These are phyloP conservation scores for Neurospora sp. DNA, from an alignment of 495 filamentous ascomycete species.

Conservation along the genomic window DNA sequence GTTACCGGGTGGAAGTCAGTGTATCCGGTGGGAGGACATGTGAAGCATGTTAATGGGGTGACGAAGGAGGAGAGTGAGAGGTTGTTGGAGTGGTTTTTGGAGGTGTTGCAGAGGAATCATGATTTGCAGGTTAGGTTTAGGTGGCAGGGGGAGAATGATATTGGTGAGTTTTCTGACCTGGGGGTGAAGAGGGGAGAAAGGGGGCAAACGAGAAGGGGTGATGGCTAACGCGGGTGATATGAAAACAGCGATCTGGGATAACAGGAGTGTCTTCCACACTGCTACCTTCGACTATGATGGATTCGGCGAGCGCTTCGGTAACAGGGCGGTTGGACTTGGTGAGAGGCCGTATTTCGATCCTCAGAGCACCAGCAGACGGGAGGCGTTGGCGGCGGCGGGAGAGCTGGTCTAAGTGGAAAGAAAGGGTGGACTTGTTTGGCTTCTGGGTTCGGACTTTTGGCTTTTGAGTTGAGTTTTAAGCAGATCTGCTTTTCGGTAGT, in stretches of 20 bases:
- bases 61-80: constrained; percentile 49
- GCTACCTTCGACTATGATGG: constrained; percentile 57
- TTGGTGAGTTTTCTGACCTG: constrained; percentile 24
- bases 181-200: too few species aligned
- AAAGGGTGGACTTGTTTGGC: too few species aligned
- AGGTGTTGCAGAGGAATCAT: constrained; percentile 59
- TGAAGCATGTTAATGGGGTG: constrained; percentile 55
- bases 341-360: constrained; percentile 58
- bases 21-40: constrained; percentile 54
- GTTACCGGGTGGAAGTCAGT: constrained; percentile 65
- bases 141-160: constrained; percentile 51
- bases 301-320: constrained; percentile 50
- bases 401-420: neutral
- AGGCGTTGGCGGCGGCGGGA: constrained; percentile 29
- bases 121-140: constrained; percentile 61
- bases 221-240: too few species aligned
- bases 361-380: constrained; percentile 45
- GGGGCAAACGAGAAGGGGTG: too few species aligned
- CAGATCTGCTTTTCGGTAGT: too few species aligned
- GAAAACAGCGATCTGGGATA: constrained; percentile 65
- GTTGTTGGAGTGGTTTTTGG: constrained; percentile 48
- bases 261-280: constrained; percentile 55
- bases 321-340: constrained; percentile 52
- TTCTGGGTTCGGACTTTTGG: too few species aligned
- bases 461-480: neutral